These are phyloP conservation scores for Pichia sp. DNA, from an alignment of 1,139 yeast species.

Conservation along the genomic window DNA sequence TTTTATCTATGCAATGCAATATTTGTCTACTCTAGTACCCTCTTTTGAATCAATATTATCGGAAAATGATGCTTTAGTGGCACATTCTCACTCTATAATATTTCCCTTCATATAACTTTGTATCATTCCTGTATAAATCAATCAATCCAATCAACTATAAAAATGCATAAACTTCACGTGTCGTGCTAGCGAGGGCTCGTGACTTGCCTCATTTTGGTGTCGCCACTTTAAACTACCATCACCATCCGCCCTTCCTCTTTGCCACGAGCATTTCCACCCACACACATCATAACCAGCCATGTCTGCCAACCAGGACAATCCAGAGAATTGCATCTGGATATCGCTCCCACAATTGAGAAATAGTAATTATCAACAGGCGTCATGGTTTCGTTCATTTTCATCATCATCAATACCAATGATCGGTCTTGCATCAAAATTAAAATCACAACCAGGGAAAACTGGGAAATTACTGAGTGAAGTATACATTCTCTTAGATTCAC, in stretches of 20 bases:
- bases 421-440: slow-evolving; percentile 5
- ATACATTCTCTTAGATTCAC: slow-evolving; percentile 4
- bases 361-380: neutral
- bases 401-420: slow-evolving; percentile 7
- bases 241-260: too few species aligned
- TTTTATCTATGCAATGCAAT: slow-evolving; percentile 20
- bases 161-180: too few species aligned
- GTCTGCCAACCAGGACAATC: neutral
- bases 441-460: neutral
- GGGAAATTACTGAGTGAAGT: neutral
- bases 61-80: slow-evolving; percentile 1
- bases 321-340: neutral
- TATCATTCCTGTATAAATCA: neutral
- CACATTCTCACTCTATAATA: slow-evolving; percentile 5
- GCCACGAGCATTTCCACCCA: too few species aligned
- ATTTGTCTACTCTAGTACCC: slow-evolving; percentile 6
- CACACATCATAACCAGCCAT: too few species aligned
- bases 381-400: slow-evolving; percentile 4
- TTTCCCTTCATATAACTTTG: slow-evolving; percentile 4
- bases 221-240: too few species aligned
- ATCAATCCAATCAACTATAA: too few species aligned
- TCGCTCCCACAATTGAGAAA: neutral
- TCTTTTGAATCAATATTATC: slow-evolving; percentile 1
- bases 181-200: too few species aligned
- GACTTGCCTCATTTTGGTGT: too few species aligned